Evolutionary conservation across 345 rosid species (phyloP).

Genomic region (Salix caprea): DNA sequence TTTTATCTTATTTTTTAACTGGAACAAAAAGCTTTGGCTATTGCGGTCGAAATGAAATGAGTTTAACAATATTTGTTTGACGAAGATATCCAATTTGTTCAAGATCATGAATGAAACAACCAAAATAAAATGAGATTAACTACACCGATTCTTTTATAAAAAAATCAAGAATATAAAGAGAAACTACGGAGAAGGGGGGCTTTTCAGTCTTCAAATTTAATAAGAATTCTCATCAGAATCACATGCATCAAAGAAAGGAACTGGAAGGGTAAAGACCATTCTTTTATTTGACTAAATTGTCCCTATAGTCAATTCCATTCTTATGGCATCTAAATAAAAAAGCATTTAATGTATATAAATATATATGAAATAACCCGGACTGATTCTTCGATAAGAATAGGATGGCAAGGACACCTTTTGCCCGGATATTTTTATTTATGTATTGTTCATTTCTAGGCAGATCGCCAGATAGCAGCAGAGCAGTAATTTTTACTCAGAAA

Average conservation of each 20-base stretch:
- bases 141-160: no score
- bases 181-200: neutral
- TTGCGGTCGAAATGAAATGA: no score
- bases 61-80: no score
- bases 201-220: neutral
- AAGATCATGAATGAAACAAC: no score
- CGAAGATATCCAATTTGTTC: no score
- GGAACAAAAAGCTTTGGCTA: no score
- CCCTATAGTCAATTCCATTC: neutral
- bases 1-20: no score
- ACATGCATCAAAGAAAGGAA: conserved; percentile 25
- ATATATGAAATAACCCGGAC: conserved; percentile 23
- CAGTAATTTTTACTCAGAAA: conserved; percentile 10
- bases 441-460: conserved; percentile 35
- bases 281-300: conserved; percentile 17
- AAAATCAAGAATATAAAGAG: no score
- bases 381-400: conserved; percentile 28
- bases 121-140: no score
- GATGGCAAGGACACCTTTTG: conserved; percentile 20
- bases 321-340: neutral
- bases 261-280: conserved; percentile 3
- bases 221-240: conserved; percentile 20
- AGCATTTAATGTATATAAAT: neutral
- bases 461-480: neutral
- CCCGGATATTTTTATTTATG: conserved; percentile 15